Evolutionary conservation across 257 asterid genomes (phyloP), one percentile per base, ranked within the genome.

Genomic region (Hygrophila difformis): DNA sequence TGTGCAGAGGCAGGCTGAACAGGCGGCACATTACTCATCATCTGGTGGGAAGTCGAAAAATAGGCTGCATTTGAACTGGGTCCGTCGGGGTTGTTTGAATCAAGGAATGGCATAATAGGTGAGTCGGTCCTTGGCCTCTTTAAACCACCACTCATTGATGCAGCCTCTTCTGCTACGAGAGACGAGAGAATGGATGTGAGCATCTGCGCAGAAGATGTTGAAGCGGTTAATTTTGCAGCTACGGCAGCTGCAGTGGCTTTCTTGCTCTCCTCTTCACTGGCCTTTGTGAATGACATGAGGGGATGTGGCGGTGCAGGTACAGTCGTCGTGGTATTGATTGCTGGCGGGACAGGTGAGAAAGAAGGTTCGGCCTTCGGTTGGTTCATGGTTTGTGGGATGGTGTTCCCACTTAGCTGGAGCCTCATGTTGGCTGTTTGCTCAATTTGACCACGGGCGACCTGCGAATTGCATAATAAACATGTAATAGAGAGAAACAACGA

Each of bases 191-290:
- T 76, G 13, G 96, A 79, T 2, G 93, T 75, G 21, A 91, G 77
- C 98, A 91, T 79, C 64, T 91, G 94, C 0, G 96, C 96, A 1
- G 98, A 86, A 48, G 98, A 82, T 18, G 93, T 61, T 11, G 94
- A 85, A 12, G 93, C 88, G 19, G 94, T 61, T 3, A 91, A 81
- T 73, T 91, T 82, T 55, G 96, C 98, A 44, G 92, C 98, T 8
- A 91, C 85, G 8, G 94, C 93, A 13, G 98, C 96, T 2, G 93
- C 98, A 0, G 86, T 57, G 7, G 96, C 84, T 68, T 70, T 86
- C 70, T 69, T 91, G 73, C 65, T 75, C 43, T 82, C 96, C 73
- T 81, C 97, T 38, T 71, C 81, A 15, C 51, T 72, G 44, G 87
- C 49, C 62, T 69, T 58, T 4, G 50, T 38, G 42, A 74, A 69